A percentile compares a stretch with the other conserved stretches of the same genome.
These are phyloP conservation scores for Saccharomycopsis hybrid DNA, from an alignment of 1,139 yeast genomes.

Conservation along the genomic window DNA sequence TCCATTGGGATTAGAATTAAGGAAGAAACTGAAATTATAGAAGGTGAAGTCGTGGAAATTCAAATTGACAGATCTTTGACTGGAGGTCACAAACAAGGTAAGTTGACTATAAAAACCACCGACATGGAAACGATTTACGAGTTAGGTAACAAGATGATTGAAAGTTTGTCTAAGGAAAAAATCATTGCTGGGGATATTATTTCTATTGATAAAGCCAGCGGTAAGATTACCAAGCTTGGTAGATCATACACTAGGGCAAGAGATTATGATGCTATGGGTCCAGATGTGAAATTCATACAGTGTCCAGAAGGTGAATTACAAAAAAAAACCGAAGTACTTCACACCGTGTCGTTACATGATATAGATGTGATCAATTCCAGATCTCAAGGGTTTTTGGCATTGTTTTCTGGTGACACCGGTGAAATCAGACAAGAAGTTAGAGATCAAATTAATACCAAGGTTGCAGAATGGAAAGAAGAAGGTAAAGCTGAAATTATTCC, in stretches of 20 bases:
- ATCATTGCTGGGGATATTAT: slow-evolving; percentile 97
- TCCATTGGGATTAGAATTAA: slow-evolving; percentile 92
- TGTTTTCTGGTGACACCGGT: slow-evolving; percentile 96
- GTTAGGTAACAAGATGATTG: slow-evolving; percentile 96
- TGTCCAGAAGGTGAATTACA: slow-evolving; percentile 99
- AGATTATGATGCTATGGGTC: slow-evolving; percentile 99
- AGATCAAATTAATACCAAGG: slow-evolving; percentile 94
- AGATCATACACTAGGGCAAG: slow-evolving; percentile 93
- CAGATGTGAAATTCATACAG: slow-evolving; percentile 94
- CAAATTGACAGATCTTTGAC: slow-evolving; percentile 95
- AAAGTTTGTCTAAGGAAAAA: slow-evolving; percentile 89
- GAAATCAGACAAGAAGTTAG: slow-evolving; percentile 94
- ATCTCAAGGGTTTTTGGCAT: slow-evolving; percentile 94
- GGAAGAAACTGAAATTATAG: slow-evolving; percentile 95
- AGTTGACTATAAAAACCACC: slow-evolving; percentile 92
- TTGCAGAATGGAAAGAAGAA: slow-evolving; percentile 99
- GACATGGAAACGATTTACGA: slow-evolving; percentile 99
- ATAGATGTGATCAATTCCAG: slow-evolving; percentile 97
- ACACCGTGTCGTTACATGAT: slow-evolving; percentile 93
- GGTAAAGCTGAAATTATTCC: slow-evolving; percentile 98
- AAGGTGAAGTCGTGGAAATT: slow-evolving; percentile 98
- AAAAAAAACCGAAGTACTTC: slow-evolving; percentile 90
- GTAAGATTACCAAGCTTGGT: slow-evolving; percentile 89
- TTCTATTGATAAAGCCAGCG: slow-evolving; percentile 91
- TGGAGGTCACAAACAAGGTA: slow-evolving; percentile 98